Evolutionary conservation across 176 grass and related monocot species (phyloP), one percentile per base, ranked within the genome.

Genomic region (Saccharum officinarum): DNA sequence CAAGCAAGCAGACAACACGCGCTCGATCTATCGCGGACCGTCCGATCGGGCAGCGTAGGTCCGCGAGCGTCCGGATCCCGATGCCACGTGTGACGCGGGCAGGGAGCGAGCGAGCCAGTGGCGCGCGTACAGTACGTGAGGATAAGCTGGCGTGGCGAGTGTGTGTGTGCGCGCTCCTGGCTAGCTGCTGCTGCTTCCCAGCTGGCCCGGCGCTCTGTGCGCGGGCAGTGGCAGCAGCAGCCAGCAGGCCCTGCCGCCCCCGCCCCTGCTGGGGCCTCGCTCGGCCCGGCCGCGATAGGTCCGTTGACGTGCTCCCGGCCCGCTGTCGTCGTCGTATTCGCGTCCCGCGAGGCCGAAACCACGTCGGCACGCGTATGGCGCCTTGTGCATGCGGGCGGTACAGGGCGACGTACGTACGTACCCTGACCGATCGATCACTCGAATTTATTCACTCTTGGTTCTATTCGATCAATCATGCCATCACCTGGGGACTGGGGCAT

Each of bases 391-490:
- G 25, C 12, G 62, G 13, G 25, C 25, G 11, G 63, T 2, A 14
- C 61, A 30, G 10, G 25, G 25, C 61, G 25, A 14, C 25, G 61
- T 26, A 63, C 60, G 50, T 25, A 37, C 80, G 33, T 55, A 15
- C 82, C 18, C 79, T 67, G 22, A 11, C 10, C 31, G 23, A 72
- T 45, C 70, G 18, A 55, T 55, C 33, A 4, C 25, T 15, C 37
- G 50, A 34, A 83, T 79, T 73, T 78, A n/a, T n/a, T n/a, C n/a
- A 34, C 42, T 22, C 33, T 34, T 37, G 36, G 36, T 37, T 37
- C 38, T 38, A 77, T 78, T 78, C 73, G 66, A 50, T 25, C 86
- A 72, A 88, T 87, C 67, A 87, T 87, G 70, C 71, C 23, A 73
- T 30, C 23, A 47, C 71, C 72, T 49, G 72, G 45, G 41, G 25